Conservation (phyloP, 768 basidiomycete genomes). For the Hydnum rufescens region DNA sequence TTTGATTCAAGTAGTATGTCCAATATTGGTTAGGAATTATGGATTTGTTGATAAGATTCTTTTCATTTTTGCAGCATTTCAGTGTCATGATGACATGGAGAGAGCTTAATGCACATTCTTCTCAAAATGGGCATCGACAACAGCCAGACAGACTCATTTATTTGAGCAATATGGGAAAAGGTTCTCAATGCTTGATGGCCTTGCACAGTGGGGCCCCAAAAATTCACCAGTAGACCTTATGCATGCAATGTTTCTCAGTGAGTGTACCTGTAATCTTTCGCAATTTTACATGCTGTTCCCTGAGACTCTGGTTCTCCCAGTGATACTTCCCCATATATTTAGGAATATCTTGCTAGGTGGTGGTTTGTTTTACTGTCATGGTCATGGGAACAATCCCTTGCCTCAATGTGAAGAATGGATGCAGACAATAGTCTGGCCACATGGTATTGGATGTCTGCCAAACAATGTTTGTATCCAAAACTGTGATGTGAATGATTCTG, state of each 20-base stretch:
- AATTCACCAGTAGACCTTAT: slow-evolving; percentile 20
- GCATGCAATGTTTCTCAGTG: slow-evolving; percentile 20
- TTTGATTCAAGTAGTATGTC: too few relatives aligned
- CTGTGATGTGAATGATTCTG: neutral
- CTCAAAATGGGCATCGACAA: neutral
- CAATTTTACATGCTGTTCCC: too few relatives aligned
- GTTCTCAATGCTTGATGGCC: slow-evolving; percentile 17
- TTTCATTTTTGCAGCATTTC: neutral
- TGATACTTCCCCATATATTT: too few relatives aligned
- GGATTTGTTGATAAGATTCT: slow-evolving; percentile 1
- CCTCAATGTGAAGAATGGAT: too few relatives aligned
- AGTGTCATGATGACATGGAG: neutral
- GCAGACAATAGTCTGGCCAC: slow-evolving; percentile 4
- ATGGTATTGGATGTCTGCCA: neutral
- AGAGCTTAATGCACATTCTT: neutral
- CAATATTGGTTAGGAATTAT: too few relatives aligned
- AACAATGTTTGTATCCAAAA: neutral
- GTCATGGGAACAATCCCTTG: too few relatives aligned
- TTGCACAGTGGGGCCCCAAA: slow-evolving; percentile 21
- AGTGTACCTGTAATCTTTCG: neutral
- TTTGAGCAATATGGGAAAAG: slow-evolving; percentile 14
- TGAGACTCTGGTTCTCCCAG: too few relatives aligned
- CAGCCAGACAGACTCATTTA: neutral
- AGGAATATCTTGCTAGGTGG: too few relatives aligned
- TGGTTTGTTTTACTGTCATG: too few relatives aligned